Evolutionary conservation across 169 alveolate species (phyloP).

Genomic region (Hammondia hammondi): DNA sequence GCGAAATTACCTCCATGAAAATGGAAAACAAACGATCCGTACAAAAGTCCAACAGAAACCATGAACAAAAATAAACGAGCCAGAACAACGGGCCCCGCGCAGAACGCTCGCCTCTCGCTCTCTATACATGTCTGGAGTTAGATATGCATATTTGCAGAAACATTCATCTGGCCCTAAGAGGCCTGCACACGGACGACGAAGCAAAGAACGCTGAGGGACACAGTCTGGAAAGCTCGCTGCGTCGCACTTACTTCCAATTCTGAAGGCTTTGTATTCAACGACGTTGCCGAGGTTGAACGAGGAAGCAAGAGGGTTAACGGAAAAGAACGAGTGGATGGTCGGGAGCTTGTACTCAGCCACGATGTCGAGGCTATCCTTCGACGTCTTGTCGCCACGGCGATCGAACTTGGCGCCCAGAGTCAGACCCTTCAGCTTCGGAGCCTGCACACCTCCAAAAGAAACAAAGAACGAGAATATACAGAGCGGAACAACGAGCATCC

Average conservation of each 20-base stretch:
- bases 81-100: too few relatives aligned
- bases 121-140: too few relatives aligned
- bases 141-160: too few relatives aligned
- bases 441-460: not conserved
- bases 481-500: not conserved
- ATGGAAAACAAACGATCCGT: too few relatives aligned
- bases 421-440: conserved; percentile 44
- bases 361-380: conserved; percentile 46
- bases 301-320: conserved; percentile 28
- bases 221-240: too few relatives aligned
- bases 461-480: not conserved
- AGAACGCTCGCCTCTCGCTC: too few relatives aligned
- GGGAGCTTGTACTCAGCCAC: conserved; percentile 56
- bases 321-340: conserved; percentile 43
- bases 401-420: conserved; percentile 53
- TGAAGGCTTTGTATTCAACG: conserved; percentile 19
- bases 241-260: conserved; percentile 12
- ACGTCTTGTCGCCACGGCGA: conserved; percentile 52
- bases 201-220: too few relatives aligned
- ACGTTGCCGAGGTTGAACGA: conserved; percentile 21
- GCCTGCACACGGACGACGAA: too few relatives aligned
- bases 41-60: too few relatives aligned
- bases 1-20: too few relatives aligned
- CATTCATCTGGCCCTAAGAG: too few relatives aligned
- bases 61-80: too few relatives aligned